Evolutionary conservation across 768 basidiomycete genomes (phyloP).

Genomic region (Lepiota venenata): DNA sequence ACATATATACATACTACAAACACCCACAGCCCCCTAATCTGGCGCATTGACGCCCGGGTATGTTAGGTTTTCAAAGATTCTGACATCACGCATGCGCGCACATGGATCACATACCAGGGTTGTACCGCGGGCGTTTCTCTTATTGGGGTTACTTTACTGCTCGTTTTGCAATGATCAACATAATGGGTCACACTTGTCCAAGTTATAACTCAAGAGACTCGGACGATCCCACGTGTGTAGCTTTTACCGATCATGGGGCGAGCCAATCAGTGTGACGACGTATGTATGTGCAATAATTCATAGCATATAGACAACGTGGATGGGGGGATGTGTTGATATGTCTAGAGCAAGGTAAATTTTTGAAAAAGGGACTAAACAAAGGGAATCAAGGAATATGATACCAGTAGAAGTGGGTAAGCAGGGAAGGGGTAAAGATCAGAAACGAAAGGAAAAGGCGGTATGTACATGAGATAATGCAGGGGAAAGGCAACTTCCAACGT

Average conservation of each 20-base stretch:
- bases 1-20: too few species aligned
- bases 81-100: too few species aligned
- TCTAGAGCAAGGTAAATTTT: constrained; percentile 3
- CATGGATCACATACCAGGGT: too few species aligned
- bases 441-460: not conserved
- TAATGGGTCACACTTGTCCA: too few species aligned
- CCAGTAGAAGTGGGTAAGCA: constrained; percentile 1
- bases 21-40: too few species aligned
- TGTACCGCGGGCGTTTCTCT: too few species aligned
- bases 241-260: not conserved
- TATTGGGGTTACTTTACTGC: too few species aligned
- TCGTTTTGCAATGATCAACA: too few species aligned
- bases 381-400: constrained; percentile 5
- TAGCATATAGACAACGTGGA: constrained; percentile 10
- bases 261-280: too few species aligned
- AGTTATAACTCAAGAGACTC: too few species aligned
- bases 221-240: not conserved
- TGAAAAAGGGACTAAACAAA: constrained; percentile 3
- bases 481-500: constrained; percentile 1
- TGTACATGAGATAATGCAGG: constrained; percentile 9
- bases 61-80: too few species aligned
- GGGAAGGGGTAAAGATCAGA: not conserved
- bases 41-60: too few species aligned
- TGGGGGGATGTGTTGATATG: constrained; percentile 4
- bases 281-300: not conserved